Evolutionary conservation across 2,329 filamentous ascomycete species (phyloP).

Genomic region (Alternaria metachromatica): DNA sequence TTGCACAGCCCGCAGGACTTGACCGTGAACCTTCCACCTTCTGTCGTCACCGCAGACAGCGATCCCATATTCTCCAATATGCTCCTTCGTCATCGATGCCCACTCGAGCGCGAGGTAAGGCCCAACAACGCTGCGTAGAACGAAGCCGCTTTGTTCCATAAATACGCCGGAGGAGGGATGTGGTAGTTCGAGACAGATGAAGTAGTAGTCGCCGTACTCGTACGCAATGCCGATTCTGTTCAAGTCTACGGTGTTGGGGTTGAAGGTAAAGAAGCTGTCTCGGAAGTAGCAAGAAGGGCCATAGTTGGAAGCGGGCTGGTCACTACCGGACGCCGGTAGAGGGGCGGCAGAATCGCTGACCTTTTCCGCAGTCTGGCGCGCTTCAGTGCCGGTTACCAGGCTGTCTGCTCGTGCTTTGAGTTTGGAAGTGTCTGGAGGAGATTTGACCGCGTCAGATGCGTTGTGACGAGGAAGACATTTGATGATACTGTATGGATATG

Average conservation of each 20-base stretch:
- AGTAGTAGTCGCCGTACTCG: neutral
- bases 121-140: neutral
- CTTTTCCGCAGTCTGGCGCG: neutral
- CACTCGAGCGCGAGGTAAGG: constrained; percentile 1
- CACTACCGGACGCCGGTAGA: neutral
- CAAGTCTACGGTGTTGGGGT: neutral
- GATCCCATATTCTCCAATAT: neutral
- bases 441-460: neutral
- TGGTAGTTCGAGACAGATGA: neutral
- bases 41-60: neutral
- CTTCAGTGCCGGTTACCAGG: neutral
- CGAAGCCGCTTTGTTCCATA: neutral
- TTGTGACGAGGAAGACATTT: neutral
- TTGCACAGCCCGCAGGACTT: neutral
- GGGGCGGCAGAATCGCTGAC: neutral
- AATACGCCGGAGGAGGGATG: neutral
- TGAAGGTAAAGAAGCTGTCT: neutral
- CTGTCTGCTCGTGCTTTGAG: neutral
- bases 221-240: constrained; percentile 9
- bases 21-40: neutral
- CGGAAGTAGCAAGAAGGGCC: neutral
- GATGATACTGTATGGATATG: neutral
- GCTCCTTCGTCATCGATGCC: neutral
- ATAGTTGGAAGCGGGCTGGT: neutral
- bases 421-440: neutral